Evolutionary conservation across 768 basidiomycete genomes (phyloP).

Genomic region (Suillus paluster): DNA sequence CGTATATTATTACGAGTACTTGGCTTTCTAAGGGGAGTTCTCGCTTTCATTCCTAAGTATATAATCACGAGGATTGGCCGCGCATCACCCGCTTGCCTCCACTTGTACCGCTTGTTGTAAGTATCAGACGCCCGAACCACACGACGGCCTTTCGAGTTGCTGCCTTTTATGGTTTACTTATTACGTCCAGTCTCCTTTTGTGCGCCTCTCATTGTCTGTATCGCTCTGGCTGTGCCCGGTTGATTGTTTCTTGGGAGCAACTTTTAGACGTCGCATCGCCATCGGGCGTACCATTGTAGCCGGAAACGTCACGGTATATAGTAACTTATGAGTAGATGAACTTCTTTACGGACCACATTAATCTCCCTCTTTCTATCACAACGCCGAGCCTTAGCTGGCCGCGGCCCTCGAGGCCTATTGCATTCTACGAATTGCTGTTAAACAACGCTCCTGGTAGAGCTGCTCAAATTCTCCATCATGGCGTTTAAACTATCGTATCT

Average conservation of each 20-base stretch:
- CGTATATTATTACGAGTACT: too few relatives aligned
- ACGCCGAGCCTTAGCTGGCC: conserved; percentile 1
- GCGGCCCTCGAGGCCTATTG: neutral
- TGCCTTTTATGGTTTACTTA: too few relatives aligned
- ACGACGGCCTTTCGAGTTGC: too few relatives aligned
- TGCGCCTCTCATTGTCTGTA: neutral
- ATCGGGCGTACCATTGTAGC: neutral
- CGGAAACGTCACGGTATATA: neutral
- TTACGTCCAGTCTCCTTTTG: too few relatives aligned
- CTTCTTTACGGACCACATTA: neutral
- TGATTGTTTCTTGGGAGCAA: neutral
- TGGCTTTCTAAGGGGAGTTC: too few relatives aligned
- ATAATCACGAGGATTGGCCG: too few relatives aligned
- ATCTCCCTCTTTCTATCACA: conserved; percentile 1
- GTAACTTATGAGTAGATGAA: conserved; percentile 16
- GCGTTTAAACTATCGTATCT: conserved; percentile 56
- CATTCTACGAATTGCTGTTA: neutral
- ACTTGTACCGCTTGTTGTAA: too few relatives aligned
- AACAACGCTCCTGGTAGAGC: conserved; percentile 5
- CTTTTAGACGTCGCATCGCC: conserved; percentile 1
- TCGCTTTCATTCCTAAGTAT: too few relatives aligned
- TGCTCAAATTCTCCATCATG: neutral
- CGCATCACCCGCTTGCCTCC: too few relatives aligned
- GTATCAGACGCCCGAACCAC: too few relatives aligned
- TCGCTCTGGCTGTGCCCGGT: neutral